Evolutionary conservation across 768 basidiomycete species (phyloP), one percentile per base, ranked within the genome.

Genomic region (Mrakia blollopis): DNA sequence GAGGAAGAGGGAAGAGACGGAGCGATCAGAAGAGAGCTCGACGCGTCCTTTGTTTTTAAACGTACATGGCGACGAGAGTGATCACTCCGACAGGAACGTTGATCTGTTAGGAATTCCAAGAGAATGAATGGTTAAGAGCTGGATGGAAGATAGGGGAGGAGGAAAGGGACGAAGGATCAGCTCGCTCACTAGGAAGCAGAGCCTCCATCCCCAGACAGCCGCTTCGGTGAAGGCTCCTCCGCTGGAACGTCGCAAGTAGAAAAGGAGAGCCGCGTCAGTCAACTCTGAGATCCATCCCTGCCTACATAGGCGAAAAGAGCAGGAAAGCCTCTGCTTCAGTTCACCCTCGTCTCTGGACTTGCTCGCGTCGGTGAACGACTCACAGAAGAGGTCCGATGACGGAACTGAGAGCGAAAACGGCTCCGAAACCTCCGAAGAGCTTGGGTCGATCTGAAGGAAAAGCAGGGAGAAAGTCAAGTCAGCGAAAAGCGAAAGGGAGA

Each of bases 371-470:
- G n/a, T n/a, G n/a, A n/a, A n/a, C n/a, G n/a, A 81, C 83, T 61
- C 83, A 83, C 18, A 85, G 78, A 6, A 85, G 76, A 16, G 84
- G 84, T 18, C 84, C 84, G 41, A 83, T 78, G 67, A 84, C 82
- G 25, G 76, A 80, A 5, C 82, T 81, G 25, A 83, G 79, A 72
- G 81, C 81, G 54, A 81, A 82, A 72, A 81, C 81, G 16, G 50
- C 70, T 25, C 76, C 76, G 32, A 77, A 77, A 6, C 25, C 41
- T 70, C 76, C 76, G 23, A 77, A 77, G 39, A 77, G 41, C 9
- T 77, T 76, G 0, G 81, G 79, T 4, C 82, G 77, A 32, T 82
- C 74, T 62, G 65, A 44, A n/a, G 25, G 25, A 23, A 65, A 16
- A 35, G 16, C 2, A 16, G 14, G 32, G 37, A 37, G 30, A 18